Evolutionary conservation across 2,329 filamentous ascomycete genomes (phyloP).

Genomic region (Penicillium sclerotigenum): DNA sequence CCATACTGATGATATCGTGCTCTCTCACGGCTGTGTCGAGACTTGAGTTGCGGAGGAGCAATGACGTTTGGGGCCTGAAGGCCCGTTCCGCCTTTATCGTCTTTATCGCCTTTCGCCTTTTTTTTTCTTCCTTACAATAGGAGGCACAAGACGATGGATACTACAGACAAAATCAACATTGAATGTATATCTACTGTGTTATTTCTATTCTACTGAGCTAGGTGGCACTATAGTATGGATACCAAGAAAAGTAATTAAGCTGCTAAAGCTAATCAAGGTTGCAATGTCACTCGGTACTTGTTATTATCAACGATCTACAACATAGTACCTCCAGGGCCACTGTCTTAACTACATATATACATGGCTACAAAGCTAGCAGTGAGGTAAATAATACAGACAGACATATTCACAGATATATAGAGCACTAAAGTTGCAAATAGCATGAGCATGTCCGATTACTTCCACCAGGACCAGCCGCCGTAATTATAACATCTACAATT

Average conservation of each 20-base stretch:
- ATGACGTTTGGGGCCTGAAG: constrained; percentile 7
- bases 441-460: not conserved
- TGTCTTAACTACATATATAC: not conserved
- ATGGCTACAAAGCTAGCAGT: not conserved
- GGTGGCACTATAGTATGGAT: not conserved
- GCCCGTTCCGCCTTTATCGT: constrained; percentile 2
- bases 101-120: not conserved
- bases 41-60: not conserved
- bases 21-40: not conserved
- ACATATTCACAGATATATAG: not conserved
- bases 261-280: not conserved
- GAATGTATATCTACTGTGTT: not conserved
- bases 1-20: not conserved
- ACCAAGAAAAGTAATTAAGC: not conserved
- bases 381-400: not conserved
- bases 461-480: too few relatives aligned
- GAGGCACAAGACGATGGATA: not conserved
- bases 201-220: not conserved
- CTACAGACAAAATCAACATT: not conserved
- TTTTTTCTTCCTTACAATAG: too few relatives aligned
- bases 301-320: not conserved
- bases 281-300: not conserved
- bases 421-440: not conserved
- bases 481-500: not conserved
- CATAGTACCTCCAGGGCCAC: not conserved